These are phyloP conservation scores for Polygonum maritimum DNA, from an alignment of 148 eudicot genomes.

Conservation along the genomic window DNA sequence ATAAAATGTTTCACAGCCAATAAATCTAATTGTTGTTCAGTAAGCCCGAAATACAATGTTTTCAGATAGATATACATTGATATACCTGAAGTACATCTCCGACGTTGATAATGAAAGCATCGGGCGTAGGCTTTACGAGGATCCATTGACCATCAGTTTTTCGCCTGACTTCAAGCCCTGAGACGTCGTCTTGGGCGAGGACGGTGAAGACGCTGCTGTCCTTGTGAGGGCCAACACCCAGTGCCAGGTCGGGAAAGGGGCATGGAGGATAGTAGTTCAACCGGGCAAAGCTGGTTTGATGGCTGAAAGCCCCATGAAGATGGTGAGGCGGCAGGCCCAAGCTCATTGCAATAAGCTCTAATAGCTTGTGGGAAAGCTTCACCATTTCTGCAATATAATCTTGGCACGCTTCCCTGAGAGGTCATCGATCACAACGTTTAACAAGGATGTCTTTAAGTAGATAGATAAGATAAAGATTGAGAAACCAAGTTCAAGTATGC, in stretches of 20 bases:
- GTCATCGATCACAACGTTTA: neutral
- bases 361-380: slow-evolving; percentile 33
- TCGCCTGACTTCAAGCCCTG: slow-evolving; percentile 68
- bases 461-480: neutral
- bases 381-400: slow-evolving; percentile 48
- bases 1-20: too few species aligned
- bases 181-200: slow-evolving; percentile 76
- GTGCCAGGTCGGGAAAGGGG: slow-evolving; percentile 50
- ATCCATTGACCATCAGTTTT: slow-evolving; percentile 75
- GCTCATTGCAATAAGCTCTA: slow-evolving; percentile 60
- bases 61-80: too few species aligned
- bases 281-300: slow-evolving; percentile 40
- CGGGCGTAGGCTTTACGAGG: slow-evolving; percentile 45
- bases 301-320: slow-evolving; percentile 30
- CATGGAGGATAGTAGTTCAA: slow-evolving; percentile 68
- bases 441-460: neutral
- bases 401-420: slow-evolving; percentile 41
- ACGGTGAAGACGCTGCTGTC: slow-evolving; percentile 67
- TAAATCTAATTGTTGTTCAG: too few species aligned
- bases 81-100: slow-evolving; percentile 78
- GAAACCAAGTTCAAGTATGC: neutral
- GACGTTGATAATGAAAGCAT: slow-evolving; percentile 60
- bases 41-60: too few species aligned
- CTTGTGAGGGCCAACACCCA: slow-evolving; percentile 72
- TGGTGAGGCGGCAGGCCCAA: slow-evolving; percentile 34